phyloP scores from a whole-genome alignment of 331 rosid species.

The Spiraea crenata region DNA sequence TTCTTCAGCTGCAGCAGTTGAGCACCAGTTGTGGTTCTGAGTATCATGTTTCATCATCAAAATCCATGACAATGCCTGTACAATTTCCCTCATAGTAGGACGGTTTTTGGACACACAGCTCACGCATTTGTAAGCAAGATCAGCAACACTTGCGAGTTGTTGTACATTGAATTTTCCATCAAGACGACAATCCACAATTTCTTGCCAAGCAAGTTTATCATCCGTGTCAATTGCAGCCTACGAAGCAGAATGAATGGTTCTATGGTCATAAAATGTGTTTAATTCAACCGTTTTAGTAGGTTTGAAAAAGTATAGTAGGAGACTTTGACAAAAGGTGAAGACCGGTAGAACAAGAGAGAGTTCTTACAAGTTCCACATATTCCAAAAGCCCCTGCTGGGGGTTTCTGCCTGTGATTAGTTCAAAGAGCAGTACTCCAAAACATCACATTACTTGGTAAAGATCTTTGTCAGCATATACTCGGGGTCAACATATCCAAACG shows the following conservation, averaged over 20 bases:
- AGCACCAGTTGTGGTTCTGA: neutral
- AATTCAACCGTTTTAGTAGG: too few relatives aligned
- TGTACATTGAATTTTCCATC: slow-evolving; percentile 1
- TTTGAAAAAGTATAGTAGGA: neutral
- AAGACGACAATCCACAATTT: slow-evolving; percentile 8
- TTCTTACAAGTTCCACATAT: slow-evolving; percentile 20
- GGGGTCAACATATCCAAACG: slow-evolving; percentile 15
- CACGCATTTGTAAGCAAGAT: slow-evolving; percentile 14
- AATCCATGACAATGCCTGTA: slow-evolving; percentile 10
- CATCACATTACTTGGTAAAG: slow-evolving; percentile 18
- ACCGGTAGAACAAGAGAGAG: neutral
- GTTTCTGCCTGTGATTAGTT: slow-evolving; percentile 14
- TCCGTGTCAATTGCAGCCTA: slow-evolving; percentile 11
- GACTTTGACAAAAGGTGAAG: neutral
- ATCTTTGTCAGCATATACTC: slow-evolving; percentile 8
- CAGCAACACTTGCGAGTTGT: slow-evolving; percentile 11
- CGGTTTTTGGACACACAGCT: neutral
- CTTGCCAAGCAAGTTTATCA: slow-evolving; percentile 11
- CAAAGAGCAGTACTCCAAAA: slow-evolving; percentile 17
- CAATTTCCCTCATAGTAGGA: slow-evolving; percentile 15
- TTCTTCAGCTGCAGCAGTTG: slow-evolving; percentile 13
- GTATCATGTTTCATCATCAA: neutral
- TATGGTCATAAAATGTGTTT: neutral
- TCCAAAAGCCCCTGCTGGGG: slow-evolving; percentile 25
- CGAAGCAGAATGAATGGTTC: neutral